Evolutionary conservation across 2,329 filamentous ascomycete species (phyloP).

Genomic region (Fusarium sp.): DNA sequence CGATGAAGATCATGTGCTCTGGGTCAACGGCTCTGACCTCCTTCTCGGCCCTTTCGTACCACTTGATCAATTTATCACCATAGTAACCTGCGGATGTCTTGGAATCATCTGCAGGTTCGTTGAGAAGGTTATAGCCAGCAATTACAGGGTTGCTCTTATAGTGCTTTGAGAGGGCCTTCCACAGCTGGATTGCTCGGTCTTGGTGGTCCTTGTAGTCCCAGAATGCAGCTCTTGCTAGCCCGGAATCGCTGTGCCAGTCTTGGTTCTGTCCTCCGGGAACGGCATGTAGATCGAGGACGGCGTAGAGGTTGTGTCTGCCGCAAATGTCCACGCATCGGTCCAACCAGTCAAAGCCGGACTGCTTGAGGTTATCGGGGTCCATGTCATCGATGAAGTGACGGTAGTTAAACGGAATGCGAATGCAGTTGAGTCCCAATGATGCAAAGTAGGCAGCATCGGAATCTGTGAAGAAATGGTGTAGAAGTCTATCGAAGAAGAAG

Average conservation of each 20-base stretch:
- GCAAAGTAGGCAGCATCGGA: slow-evolving; percentile 72
- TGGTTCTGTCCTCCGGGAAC: slow-evolving; percentile 64
- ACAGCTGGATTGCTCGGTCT: slow-evolving; percentile 61
- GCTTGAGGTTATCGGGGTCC: slow-evolving; percentile 64
- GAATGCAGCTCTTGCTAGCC: slow-evolving; percentile 58
- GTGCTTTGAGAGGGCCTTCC: slow-evolving; percentile 59
- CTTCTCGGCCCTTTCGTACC: slow-evolving; percentile 59
- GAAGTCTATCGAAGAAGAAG: slow-evolving; percentile 72
- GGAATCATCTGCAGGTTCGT: slow-evolving; percentile 53
- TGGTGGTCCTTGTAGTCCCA: slow-evolving; percentile 65
- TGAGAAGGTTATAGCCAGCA: slow-evolving; percentile 59
- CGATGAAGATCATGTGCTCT: slow-evolving; percentile 66
- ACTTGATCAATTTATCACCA: slow-evolving; percentile 54
- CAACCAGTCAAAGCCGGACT: slow-evolving; percentile 64
- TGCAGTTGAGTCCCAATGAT: slow-evolving; percentile 69
- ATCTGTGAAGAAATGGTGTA: slow-evolving; percentile 72
- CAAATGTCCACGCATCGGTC: slow-evolving; percentile 65
- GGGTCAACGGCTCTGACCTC: slow-evolving; percentile 60
- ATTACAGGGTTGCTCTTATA: slow-evolving; percentile 61
- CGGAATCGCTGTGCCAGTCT: slow-evolving; percentile 63
- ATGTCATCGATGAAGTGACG: slow-evolving; percentile 69
- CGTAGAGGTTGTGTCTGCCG: slow-evolving; percentile 59
- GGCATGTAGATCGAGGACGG: slow-evolving; percentile 62
- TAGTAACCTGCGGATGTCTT: slow-evolving; percentile 44
- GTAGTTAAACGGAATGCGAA: slow-evolving; percentile 74